These are phyloP conservation scores for Aphanomyces euteiches DNA, from an alignment of 352 stramenopile species.

Conservation along the genomic window DNA sequence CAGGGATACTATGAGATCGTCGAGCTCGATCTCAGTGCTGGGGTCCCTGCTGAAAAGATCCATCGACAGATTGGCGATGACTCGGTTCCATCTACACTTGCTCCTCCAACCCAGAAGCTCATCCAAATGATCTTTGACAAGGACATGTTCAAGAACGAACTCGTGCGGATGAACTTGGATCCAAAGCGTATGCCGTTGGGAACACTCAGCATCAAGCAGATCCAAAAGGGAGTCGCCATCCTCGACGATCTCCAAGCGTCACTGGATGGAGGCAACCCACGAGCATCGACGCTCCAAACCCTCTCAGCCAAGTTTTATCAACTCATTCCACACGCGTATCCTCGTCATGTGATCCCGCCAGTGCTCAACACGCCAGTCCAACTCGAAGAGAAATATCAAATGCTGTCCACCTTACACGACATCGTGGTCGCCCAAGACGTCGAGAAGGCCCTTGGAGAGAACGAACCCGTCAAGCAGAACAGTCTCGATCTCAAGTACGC, in stretches of 20 bases:
- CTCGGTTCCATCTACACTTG: slow-evolving; percentile 36
- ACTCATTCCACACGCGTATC: slow-evolving; percentile 37
- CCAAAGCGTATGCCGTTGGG: slow-evolving; percentile 28
- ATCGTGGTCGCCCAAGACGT: slow-evolving; percentile 40
- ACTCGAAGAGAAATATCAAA: slow-evolving; percentile 38
- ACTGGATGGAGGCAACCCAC: not conserved
- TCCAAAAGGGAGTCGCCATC: slow-evolving; percentile 37
- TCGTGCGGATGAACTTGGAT: slow-evolving; percentile 32
- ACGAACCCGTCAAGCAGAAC: slow-evolving; percentile 1
- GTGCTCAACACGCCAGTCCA: slow-evolving; percentile 33
- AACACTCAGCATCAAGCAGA: slow-evolving; percentile 17
- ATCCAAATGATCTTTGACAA: slow-evolving; percentile 33
- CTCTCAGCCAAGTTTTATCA: slow-evolving; percentile 40
- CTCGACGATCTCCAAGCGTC: slow-evolving; percentile 34
- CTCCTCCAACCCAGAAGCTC: slow-evolving; percentile 26
- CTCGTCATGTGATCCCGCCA: slow-evolving; percentile 31
- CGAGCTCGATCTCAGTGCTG: slow-evolving; percentile 5
- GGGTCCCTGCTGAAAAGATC: slow-evolving; percentile 18
- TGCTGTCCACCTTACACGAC: slow-evolving; percentile 38
- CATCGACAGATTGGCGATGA: slow-evolving; percentile 33
- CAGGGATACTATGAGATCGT: slow-evolving; percentile 15
- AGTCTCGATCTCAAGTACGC: slow-evolving; percentile 37
- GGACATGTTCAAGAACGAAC: slow-evolving; percentile 24
- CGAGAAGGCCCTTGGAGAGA: slow-evolving; percentile 8
- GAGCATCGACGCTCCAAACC: not conserved